Conservation (phyloP, 352 stramenopile genomes). For the Phytophthora colocasiae region DNA sequence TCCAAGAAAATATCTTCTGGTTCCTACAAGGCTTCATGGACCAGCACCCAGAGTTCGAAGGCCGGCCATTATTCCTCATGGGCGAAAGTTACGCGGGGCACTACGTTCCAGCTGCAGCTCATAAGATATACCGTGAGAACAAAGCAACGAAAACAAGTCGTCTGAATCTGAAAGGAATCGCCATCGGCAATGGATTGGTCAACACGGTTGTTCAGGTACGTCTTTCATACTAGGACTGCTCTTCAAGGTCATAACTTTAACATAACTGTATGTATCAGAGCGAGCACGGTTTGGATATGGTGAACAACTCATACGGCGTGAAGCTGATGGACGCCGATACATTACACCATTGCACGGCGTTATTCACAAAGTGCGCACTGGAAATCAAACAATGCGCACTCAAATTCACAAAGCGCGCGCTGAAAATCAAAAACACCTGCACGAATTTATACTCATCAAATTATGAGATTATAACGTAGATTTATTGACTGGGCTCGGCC, state of each 20-base stretch:
- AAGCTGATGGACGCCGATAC: constrained; percentile 47
- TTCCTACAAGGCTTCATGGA: constrained; percentile 60
- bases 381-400: too few relatives aligned
- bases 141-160: constrained; percentile 20
- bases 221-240: neutral
- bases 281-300: constrained; percentile 56
- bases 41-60: constrained; percentile 59
- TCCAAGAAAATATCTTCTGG: constrained; percentile 58
- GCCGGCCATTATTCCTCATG: constrained; percentile 52
- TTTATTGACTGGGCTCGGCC: too few relatives aligned
- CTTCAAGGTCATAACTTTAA: neutral
- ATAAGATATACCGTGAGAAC: constrained; percentile 58
- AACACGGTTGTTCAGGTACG: constrained; percentile 50
- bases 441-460: too few relatives aligned
- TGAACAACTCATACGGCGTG: constrained; percentile 64
- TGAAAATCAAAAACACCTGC: too few relatives aligned
- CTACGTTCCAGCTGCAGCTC: constrained; percentile 55
- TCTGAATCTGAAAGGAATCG: constrained; percentile 61
- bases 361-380: too few relatives aligned
- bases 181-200: constrained; percentile 65
- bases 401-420: too few relatives aligned
- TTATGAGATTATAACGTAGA: too few relatives aligned
- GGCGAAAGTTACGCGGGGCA: constrained; percentile 69
- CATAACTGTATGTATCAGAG: constrained; percentile 20
- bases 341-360: too few relatives aligned